Evolutionary conservation across 2,329 filamentous ascomycete genomes (phyloP), one percentile per base, ranked within the genome.

Genomic region (Stagonosporopsis chrysanthemi): DNA sequence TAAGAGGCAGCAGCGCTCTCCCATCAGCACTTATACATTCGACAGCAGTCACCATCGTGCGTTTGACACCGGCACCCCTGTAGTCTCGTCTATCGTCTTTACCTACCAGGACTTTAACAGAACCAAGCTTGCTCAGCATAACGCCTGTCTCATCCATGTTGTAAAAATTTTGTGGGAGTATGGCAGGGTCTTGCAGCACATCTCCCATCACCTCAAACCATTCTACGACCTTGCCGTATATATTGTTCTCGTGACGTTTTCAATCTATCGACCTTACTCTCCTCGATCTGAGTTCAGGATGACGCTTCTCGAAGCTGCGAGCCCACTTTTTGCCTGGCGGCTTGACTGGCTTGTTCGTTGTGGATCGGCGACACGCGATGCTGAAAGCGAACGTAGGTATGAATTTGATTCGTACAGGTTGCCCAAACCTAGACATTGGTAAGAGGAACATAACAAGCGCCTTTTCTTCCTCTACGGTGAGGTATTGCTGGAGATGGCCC

Each of bases 161-260:
- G 45, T 62, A 62, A 12, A 43, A 48, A 42, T 57, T 56, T 54
- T 69, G 62, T 36, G 52, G 49, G 1, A 47, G 22, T 24, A 70
- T 49, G 38, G 11, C 43, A 17, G 56, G 53, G 7, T 66, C 51
- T 3, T 61, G 9, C 40, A 70, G 43, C 3, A 56, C 62, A 38
- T 40, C 47, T 11, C 48, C 45, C 38, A 70, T 67, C 6, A 66
- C 55, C 19, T 67, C 51, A 50, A 71, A 71, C 68, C 52, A 70
- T n/a, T 68, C 42, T 43, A 19, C 49, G 0, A 69, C 54, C 61
- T 72, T 70, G 3, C 39, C 22, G 46, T 67, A 60, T 14, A 59
- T 68, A 44, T 67, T 54, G 1, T 56, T 64, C 35, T 66, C 61
- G 24, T 70, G 49, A 7, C 61, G 56, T 3, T 68, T 63, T 65